Evolutionary conservation across 164 flowering plant genomes (phyloP).

Genomic region (Warburgia ugandensis): DNA sequence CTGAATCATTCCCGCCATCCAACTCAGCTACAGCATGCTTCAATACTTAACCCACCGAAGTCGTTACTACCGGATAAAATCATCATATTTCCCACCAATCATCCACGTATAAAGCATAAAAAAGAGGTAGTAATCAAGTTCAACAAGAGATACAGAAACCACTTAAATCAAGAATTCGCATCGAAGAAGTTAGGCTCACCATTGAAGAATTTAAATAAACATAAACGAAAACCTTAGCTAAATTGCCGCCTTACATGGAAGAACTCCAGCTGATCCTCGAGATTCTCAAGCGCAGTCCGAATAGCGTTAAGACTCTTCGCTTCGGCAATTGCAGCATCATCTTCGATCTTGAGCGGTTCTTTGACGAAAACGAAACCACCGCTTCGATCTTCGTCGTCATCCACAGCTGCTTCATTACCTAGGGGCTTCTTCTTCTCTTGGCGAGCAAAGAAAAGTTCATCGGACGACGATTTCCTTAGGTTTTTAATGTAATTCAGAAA

Average conservation of each 20-base stretch:
- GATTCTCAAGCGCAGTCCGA: conserved; percentile 80
- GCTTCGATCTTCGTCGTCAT: conserved; percentile 18
- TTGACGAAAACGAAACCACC: conserved; percentile 66
- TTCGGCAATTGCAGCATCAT: conserved; percentile 50
- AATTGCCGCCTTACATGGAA: conserved; percentile 51
- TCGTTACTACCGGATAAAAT: no score
- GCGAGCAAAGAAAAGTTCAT: conserved; percentile 5
- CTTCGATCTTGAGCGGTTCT: conserved; percentile 40
- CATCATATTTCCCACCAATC: no score
- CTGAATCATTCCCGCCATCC: no score
- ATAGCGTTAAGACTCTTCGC: conserved; percentile 81
- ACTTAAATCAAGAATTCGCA: no score
- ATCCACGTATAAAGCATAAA: no score
- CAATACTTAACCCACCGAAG: no score
- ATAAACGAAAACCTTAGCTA: conserved; percentile 3
- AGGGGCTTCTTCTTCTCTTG: conserved; percentile 21
- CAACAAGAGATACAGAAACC: no score
- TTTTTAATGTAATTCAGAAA: conserved; percentile 58
- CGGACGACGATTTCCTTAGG: conserved; percentile 13
- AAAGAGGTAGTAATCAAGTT: no score
- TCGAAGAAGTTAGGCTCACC: no score
- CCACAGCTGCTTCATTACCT: background rate
- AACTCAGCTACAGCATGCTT: no score
- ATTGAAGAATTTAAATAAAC: no score
- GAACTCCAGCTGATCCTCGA: conserved; percentile 90